Evolutionary conservation across 2,329 filamentous ascomycete genomes (phyloP).

Genomic region (Xylariomycetidae sp.): DNA sequence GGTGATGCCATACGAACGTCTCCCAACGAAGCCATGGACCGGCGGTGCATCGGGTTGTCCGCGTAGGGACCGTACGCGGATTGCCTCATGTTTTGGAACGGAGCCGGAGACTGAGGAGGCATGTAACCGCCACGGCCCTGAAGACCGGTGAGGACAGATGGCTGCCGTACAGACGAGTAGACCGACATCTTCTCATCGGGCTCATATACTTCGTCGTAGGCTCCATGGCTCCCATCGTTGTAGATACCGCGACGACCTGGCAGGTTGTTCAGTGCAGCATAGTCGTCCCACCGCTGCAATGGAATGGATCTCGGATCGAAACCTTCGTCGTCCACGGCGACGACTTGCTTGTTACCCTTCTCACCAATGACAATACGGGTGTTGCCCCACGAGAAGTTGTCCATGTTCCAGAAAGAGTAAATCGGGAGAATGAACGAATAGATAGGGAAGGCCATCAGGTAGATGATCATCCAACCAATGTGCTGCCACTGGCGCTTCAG

Average conservation of each 20-base stretch:
- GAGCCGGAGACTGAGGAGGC: constrained; percentile 75
- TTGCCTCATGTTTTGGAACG: constrained; percentile 50
- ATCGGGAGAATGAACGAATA: constrained; percentile 87
- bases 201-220: constrained; percentile 76
- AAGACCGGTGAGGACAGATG: constrained; percentile 83
- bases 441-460: constrained; percentile 89
- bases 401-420: constrained; percentile 99
- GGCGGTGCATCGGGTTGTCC: constrained; percentile 52
- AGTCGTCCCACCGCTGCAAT: constrained; percentile 95
- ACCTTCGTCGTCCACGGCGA: constrained; percentile 75
- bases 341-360: constrained; percentile 82
- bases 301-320: constrained; percentile 93
- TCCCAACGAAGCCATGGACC: constrained; percentile 66
- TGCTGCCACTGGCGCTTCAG: constrained; percentile 98
- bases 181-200: constrained; percentile 98
- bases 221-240: constrained; percentile 56
- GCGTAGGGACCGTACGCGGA: constrained; percentile 40
- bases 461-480: constrained; percentile 99
- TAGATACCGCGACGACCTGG: constrained; percentile 78
- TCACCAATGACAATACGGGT: constrained; percentile 96
- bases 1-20: constrained; percentile 49
- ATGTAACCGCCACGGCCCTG: constrained; percentile 65
- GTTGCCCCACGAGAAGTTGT: constrained; percentile 98
- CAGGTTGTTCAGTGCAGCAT: constrained; percentile 77
- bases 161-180: constrained; percentile 85